phyloP scores from a whole-genome alignment of 2,329 filamentous ascomycete species.

The Diaporthe nobilis region DNA sequence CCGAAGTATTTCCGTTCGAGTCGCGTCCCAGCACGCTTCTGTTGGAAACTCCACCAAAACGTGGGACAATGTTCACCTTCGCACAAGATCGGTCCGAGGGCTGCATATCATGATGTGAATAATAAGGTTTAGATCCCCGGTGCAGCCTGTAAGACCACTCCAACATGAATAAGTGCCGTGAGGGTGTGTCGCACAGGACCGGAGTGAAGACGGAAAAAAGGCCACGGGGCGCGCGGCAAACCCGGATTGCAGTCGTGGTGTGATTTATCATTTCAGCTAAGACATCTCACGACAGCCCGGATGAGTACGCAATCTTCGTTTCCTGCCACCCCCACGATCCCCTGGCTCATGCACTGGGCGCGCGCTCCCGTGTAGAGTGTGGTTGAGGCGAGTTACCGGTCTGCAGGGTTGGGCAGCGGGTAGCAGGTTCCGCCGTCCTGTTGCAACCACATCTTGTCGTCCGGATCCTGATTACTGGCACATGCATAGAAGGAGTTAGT shows the following conservation, averaged over 20 bases:
- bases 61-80: too few relatives aligned
- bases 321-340: not conserved
- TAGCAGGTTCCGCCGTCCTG: not conserved
- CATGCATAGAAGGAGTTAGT: not conserved
- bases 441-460: not conserved
- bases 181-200: not conserved
- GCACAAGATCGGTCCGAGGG: not conserved
- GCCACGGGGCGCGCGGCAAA: not conserved
- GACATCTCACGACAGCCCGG: not conserved
- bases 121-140: too few relatives aligned
- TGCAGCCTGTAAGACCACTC: not conserved
- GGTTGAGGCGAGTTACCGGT: not conserved
- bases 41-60: not conserved
- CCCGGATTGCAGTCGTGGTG: not conserved
- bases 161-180: not conserved
- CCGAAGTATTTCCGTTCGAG: not conserved
- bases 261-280: slow-evolving; percentile 8
- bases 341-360: not conserved
- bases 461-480: not conserved
- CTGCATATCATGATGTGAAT: not conserved
- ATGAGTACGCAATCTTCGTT: not conserved
- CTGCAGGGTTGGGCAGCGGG: not conserved
- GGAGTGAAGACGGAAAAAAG: not conserved
- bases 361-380: not conserved
- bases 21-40: not conserved